Evolutionary conservation across 306 rosid species (phyloP).

Genomic region (Betula pendula): DNA sequence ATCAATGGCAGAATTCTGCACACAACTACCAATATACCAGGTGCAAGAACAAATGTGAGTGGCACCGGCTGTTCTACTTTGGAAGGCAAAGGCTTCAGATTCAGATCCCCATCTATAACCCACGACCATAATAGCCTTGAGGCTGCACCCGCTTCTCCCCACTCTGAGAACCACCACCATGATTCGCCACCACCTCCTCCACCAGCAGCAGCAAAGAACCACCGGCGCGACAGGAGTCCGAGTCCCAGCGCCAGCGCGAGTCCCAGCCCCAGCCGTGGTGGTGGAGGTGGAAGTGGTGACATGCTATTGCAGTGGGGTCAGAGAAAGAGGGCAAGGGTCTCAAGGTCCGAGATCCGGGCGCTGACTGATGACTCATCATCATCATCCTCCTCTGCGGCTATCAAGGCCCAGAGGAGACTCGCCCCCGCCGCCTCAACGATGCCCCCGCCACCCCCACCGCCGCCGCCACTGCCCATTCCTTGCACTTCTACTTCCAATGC

Average conservation of each 20-base stretch:
- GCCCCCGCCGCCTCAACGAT: conserved; percentile 18
- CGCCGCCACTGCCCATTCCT: conserved; percentile 39
- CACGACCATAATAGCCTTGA: conserved; percentile 25
- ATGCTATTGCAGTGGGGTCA: conserved; percentile 70
- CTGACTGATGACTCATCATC: conserved; percentile 54
- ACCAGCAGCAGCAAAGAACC: background rate
- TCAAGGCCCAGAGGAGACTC: conserved; percentile 36
- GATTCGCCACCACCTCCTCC: conserved; percentile 30
- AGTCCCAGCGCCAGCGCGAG: conserved; percentile 34
- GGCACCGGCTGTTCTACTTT: conserved; percentile 18
- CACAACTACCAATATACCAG: background rate
- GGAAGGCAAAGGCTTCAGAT: conserved; percentile 46
- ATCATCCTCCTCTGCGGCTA: conserved; percentile 36
- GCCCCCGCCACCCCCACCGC: conserved; percentile 50
- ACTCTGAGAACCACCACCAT: conserved; percentile 24
- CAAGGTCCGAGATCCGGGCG: conserved; percentile 51
- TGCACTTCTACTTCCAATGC: conserved; percentile 35
- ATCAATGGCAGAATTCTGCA: conserved; percentile 27
- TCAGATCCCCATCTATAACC: conserved; percentile 39
- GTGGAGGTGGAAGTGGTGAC: conserved; percentile 42
- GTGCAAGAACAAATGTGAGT: conserved; percentile 7
- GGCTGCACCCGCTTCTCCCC: conserved; percentile 20
- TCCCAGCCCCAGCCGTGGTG: conserved; percentile 38
- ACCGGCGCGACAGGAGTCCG: conserved; percentile 33
- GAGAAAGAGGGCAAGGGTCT: conserved; percentile 55